A percentile compares a stretch with the other conserved stretches of the same genome.
Evolutionary conservation across 148 eudicot genomes (phyloP).

Genomic region (Chenopodium quinoa): DNA sequence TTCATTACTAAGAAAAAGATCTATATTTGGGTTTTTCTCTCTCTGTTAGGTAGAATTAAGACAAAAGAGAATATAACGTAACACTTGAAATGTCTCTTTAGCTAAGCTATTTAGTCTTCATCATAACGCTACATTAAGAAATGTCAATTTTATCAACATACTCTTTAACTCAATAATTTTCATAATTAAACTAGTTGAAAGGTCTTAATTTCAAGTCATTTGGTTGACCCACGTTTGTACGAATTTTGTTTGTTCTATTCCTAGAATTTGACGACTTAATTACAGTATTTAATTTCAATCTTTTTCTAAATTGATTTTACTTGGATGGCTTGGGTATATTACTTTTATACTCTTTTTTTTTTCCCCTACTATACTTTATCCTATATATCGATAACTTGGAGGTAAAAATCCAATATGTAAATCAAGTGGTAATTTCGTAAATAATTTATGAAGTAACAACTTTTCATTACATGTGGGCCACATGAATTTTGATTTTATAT

Average conservation of each 20-base stretch:
- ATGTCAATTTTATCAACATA: conserved; percentile 13
- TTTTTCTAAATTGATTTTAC: neutral
- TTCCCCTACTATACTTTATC: no score
- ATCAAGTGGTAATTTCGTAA: no score
- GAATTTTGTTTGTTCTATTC: neutral
- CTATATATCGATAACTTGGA: no score
- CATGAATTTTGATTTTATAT: no score
- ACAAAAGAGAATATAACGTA: conserved; percentile 17
- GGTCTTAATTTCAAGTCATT: conserved; percentile 21
- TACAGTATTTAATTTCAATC: neutral
- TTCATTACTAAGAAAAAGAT: conserved; percentile 10
- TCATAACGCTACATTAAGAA: conserved; percentile 1
- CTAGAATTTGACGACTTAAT: neutral
- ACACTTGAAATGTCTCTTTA: conserved; percentile 10
- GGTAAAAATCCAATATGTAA: no score
- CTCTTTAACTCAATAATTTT: neutral
- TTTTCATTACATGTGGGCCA: no score
- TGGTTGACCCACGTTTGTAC: conserved; percentile 8
- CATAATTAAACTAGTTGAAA: conserved; percentile 15
- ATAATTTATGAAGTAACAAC: no score
- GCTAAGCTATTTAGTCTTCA: conserved; percentile 22
- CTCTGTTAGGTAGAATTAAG: conserved; percentile 24
- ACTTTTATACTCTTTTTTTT: neutral
- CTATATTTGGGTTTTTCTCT: neutral
- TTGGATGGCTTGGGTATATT: neutral